These are phyloP conservation scores for Pulveroboletus sp. DNA, from an alignment of 768 basidiomycete species.

Conservation along the genomic window DNA sequence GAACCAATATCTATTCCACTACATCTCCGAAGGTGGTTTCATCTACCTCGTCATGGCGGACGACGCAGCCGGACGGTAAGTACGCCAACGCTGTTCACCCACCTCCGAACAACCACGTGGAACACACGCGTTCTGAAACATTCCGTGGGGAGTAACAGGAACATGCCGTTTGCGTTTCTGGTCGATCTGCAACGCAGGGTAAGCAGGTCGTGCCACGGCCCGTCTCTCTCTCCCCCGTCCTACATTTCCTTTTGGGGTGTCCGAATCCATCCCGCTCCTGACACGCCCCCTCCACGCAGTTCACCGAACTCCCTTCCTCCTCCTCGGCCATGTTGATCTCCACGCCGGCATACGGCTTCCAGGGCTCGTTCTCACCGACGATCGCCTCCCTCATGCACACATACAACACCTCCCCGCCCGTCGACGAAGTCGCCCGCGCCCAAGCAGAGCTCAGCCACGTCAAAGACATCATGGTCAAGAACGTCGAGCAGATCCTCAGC, in stretches of 20 bases:
- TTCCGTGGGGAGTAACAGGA: too few relatives aligned
- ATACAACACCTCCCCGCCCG: slow-evolving; percentile 84
- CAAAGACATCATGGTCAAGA: slow-evolving; percentile 98
- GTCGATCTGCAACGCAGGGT: slow-evolving; percentile 79
- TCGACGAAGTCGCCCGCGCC: slow-evolving; percentile 85
- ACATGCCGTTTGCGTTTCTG: slow-evolving; percentile 94
- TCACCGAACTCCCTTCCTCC: slow-evolving; percentile 57
- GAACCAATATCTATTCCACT: slow-evolving; percentile 94
- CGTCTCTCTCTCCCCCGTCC: too few relatives aligned
- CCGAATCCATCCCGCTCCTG: neutral
- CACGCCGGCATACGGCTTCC: slow-evolving; percentile 58
- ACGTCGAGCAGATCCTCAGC: slow-evolving; percentile 92
- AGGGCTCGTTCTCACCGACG: slow-evolving; percentile 65
- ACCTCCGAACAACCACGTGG: neutral
- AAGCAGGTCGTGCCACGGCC: slow-evolving; percentile 7
- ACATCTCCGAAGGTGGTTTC: slow-evolving; percentile 83
- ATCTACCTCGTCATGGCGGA: slow-evolving; percentile 93
- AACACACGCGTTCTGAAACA: neutral
- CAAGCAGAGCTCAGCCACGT: slow-evolving; percentile 86
- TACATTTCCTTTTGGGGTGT: too few relatives aligned
- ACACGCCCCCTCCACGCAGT: slow-evolving; percentile 34
- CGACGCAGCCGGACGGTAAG: slow-evolving; percentile 83
- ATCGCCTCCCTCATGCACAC: slow-evolving; percentile 76
- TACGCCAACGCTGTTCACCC: slow-evolving; percentile 2
- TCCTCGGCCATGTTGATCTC: slow-evolving; percentile 47